Base-by-base conservation (phyloP, 495 filamentous ascomycete species). In the Cercophora sp. region DNA sequence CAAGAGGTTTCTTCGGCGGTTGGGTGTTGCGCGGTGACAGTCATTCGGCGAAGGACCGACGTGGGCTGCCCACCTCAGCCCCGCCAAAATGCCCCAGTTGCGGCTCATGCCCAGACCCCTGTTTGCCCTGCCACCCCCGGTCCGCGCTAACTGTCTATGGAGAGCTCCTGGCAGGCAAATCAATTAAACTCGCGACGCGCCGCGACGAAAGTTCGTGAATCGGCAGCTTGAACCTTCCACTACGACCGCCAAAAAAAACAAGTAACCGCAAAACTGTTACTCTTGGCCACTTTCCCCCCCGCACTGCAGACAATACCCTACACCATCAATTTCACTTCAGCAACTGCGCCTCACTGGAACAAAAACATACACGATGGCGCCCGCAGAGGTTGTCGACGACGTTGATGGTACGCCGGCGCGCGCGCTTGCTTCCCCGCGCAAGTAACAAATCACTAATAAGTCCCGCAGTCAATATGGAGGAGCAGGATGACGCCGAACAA, bases 401-500 rank as follows among this genome's bases (percentile, higher is more conserved):
- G 68, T 74, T 23, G 78, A 81, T 24, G 67, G 78, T 81, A 60
- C 44, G 70, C 58, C 24, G 48, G 27, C 34, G 18, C 13, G 8
- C 26, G 2, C 22, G 13, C 29, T n/a, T n/a, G n/a, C n/a, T n/a
- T n/a, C n/a, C n/a, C n/a, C n/a, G n/a, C n/a, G n/a, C n/a, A n/a
- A n/a, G n/a, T n/a, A n/a, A n/a, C n/a, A n/a, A n/a, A n/a, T n/a
- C n/a, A n/a, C n/a, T n/a, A n/a, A n/a, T n/a, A n/a, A n/a, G n/a
- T n/a, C n/a, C 19, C 26, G 18, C 62, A 80, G 77, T 75, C 71
- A 78, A 69, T 47, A 76, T 69, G 65, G 72, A 84, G 52, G 78
- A 83, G 37, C 85, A 90, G 56, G 86, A 89, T 46, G 86, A 90
- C 53, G 79, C 82, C 61, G 82, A 84, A 25, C 80, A 69, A 48